A percentile compares a stretch with the other conserved stretches of the same genome.
Evolutionary conservation across 2,329 filamentous ascomycete genomes (phyloP).

Genomic region (Arthrobotrys pseudoclavata): DNA sequence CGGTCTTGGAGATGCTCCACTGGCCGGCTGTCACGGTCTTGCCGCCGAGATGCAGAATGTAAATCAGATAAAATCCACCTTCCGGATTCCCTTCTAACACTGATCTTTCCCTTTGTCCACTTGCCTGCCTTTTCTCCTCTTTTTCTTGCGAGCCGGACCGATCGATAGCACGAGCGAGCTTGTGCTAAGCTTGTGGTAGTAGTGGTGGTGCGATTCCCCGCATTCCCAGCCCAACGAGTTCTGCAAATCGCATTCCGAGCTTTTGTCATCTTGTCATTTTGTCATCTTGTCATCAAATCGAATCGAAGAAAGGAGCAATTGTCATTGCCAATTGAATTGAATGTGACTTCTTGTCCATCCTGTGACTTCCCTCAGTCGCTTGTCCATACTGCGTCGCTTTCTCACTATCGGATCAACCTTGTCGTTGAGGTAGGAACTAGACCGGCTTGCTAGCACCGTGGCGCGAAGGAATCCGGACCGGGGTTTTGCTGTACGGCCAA

Average conservation of each 20-base stretch:
- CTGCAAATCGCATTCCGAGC: slow-evolving; percentile 26
- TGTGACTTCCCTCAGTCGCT: slow-evolving; percentile 51
- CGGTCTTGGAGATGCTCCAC: slow-evolving; percentile 14
- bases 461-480: slow-evolving; percentile 53
- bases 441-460: slow-evolving; percentile 42
- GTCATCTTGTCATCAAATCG: neutral
- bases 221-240: slow-evolving; percentile 16
- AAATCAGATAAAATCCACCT: slow-evolving; percentile 17
- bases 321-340: slow-evolving; percentile 1
- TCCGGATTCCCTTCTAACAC: slow-evolving; percentile 19
- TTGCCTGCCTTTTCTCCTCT: slow-evolving; percentile 3
- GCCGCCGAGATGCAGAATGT: slow-evolving; percentile 29
- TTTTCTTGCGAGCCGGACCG: slow-evolving; percentile 16
- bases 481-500: slow-evolving; percentile 27
- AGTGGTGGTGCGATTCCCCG: slow-evolving; percentile 11
- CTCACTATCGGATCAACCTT: slow-evolving; percentile 37
- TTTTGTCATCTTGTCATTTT: slow-evolving; percentile 22
- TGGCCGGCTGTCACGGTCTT: slow-evolving; percentile 14
- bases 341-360: slow-evolving; percentile 13
- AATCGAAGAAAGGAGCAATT: neutral
- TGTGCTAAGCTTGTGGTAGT: slow-evolving; percentile 17
- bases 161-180: slow-evolving; percentile 16
- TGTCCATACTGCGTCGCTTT: slow-evolving; percentile 52
- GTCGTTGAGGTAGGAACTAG: slow-evolving; percentile 44
- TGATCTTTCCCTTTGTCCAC: neutral